Base-by-base conservation (phyloP, 352 stramenopile genomes). In the Pythium apleroticum region DNA sequence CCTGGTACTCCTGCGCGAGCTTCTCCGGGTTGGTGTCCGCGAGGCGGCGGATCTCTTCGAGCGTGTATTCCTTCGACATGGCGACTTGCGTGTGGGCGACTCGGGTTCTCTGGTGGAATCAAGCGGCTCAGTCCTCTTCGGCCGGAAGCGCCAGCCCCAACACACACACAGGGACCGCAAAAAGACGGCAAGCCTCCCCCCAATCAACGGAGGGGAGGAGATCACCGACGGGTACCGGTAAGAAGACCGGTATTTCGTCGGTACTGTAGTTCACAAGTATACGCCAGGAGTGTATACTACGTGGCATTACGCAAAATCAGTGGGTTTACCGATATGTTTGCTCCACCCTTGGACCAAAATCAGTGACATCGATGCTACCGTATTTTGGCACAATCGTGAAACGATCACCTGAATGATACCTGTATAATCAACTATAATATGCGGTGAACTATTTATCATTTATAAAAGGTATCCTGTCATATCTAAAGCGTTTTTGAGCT, bases 11-110 rank as follows among this genome's bases (percentile, higher is more conserved):
- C 74, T 87, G 69, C 63, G 65, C 68, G 45, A 91, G 76, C 78
- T 91, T 88, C 63, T 79, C 76, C 45, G 82, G 82, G 74, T 89
- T 83, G 17, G 64, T 86, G 66, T 91, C 82, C 57, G 80, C 80
- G 62, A 91, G 73, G 71, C 80, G 78, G 78, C 82, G 82, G 76
- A 91, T 91, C 58, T 91, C 82, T 72, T 91, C 82, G 59, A 91
- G 73, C 73, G 80, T 89, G 73, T 88, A 91, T 68, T 86, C 81
- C 75, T 86, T 86, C 63, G 69, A 72, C 81, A 90, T 90, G 28
- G 43, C 54, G 62, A 37, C 57, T 64, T 53, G 19, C 25, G 45
- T 60, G 50, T 56, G 60, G 22, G 52, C 53, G 52, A 35, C 39
- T 62, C 48, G 61, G 33, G 50, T 41, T 65, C 30, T 66, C 52